Base-by-base conservation (phyloP, 176 grass and related monocot species). In the Musa troglodytarum region DNA sequence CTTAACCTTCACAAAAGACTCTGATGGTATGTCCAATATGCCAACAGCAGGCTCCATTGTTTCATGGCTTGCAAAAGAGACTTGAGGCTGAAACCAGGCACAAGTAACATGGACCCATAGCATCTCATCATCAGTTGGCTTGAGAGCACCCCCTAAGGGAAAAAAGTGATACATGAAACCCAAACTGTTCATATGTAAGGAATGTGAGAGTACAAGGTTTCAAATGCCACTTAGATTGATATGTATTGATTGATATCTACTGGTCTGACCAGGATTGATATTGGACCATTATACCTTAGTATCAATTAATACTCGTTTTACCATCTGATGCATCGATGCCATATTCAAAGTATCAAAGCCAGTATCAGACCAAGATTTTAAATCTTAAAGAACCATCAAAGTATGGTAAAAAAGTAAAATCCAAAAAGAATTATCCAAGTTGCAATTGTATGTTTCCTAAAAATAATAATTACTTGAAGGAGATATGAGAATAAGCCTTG, bases 41-140 rank as follows among this genome's bases (percentile, higher is more conserved):
- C 94, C 94, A 80, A 87, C 49, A 87, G 94, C 94, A 85, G 94
- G 94, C 72, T 98, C 88, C 94, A 98, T 98, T 53, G 86, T 87
- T 84, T 93, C 90, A 78, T 98, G 90, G 83, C 79, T 97, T 75
- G 82, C 90, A 80, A 98, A 98, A 80, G 94, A 89, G 77, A 98
- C 86, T 78, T 93, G 94, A 73, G 94, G 88, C 67, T 98, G 94
- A 88, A 98, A 98, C 94, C 94, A 98, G 77, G 94, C 94, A 78
- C 94, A 98, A 75, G 94, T 82, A 65, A 98, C 86, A 24, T 98
- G 94, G 50, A 98, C 94, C 94, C 94, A 98, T 69, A 98, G 75
- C 16, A 80, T 71, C 85, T 98, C 88, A 82, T 91, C 62, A 75
- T 93, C 85, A 54, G 94, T 93, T 67, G 94, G 94, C 82, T 98